Evolutionary conservation across 352 stramenopile species (phyloP), one percentile per base, ranked within the genome.

Genomic region (Phytophthora aleatoria): DNA sequence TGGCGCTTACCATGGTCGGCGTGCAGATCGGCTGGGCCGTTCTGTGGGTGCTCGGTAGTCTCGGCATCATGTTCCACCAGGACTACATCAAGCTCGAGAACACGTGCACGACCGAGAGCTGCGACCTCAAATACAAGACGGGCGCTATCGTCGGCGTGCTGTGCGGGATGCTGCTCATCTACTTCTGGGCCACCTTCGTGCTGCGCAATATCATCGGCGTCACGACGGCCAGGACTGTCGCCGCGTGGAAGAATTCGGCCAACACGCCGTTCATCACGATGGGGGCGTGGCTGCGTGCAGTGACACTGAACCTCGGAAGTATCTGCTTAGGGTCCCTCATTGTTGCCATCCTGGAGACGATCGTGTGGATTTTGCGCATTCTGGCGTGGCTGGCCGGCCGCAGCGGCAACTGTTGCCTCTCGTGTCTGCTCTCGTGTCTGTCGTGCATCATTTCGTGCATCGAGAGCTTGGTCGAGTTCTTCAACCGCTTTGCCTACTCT

Each of bases 321-420:
- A 98, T 99, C 64, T 98, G 86, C 79, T 93, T 97, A 51, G 91
- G 91, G 16, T 97, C 90, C 53, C 79, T 97, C 38, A 86, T 96
- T 39, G 91, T 97, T 48, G 90, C 91, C n/a, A 89, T 97, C 41
- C 69, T 97, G n/a, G 84, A 97, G 55, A 83, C 89, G 26, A 77
- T 94, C 16, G 73, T 82, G 27, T 74, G 78, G 63, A 78, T 93
- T 35, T 66, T 95, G 43, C 79, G 81, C 53, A 77, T 87, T 30
- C 57, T 97, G 27, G 71, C 83, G 58, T 85, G 71, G 59, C 70
- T 91, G 38, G 70, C 83, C 16, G 74, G 62, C 36, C 64, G 81
- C 49, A 90, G 75, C 31, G 87, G 85, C 61, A 95, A 90, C 59
- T 96, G 88, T 65, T 85, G 86, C 38, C 74, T 85, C 4, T 68